Conservation (phyloP, 2,329 filamentous ascomycete genomes). For the Bisporella sp. region DNA sequence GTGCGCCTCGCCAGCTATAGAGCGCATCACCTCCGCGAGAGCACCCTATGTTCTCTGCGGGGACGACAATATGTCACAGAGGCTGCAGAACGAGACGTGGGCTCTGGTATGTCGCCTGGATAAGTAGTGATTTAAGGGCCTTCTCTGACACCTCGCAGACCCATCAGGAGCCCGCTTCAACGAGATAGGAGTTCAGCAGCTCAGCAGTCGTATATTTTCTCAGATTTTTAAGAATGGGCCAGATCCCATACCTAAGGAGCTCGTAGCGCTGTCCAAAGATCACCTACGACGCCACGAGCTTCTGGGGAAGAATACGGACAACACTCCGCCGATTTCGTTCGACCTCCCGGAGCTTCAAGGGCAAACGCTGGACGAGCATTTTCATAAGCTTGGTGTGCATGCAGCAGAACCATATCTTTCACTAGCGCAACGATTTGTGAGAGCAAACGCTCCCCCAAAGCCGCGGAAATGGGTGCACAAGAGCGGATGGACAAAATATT, state of each 20-base stretch:
- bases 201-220: constrained; percentile 73
- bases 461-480: constrained; percentile 66
- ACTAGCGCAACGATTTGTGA: constrained; percentile 68
- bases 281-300: constrained; percentile 83
- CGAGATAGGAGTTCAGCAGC: constrained; percentile 88
- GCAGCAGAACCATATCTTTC: constrained; percentile 77
- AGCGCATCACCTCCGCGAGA: constrained; percentile 25
- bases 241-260: constrained; percentile 55
- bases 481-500: constrained; percentile 95
- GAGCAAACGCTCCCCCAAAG: constrained; percentile 48
- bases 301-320: constrained; percentile 83
- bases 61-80: constrained; percentile 27
- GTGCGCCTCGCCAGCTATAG: constrained; percentile 44
- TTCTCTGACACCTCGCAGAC: constrained; percentile 13
- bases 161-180: constrained; percentile 66
- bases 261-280: constrained; percentile 73
- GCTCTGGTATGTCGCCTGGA: constrained; percentile 9
- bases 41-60: too few relatives aligned
- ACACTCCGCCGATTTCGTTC: constrained; percentile 69
- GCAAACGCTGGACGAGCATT: constrained; percentile 83
- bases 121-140: constrained; percentile 6
- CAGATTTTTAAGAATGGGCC: constrained; percentile 68
- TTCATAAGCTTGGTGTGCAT: constrained; percentile 79
- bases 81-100: constrained; percentile 1
- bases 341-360: constrained; percentile 78